Conservation (phyloP, 257 asterid species). For the Knoxia roxburghii region DNA sequence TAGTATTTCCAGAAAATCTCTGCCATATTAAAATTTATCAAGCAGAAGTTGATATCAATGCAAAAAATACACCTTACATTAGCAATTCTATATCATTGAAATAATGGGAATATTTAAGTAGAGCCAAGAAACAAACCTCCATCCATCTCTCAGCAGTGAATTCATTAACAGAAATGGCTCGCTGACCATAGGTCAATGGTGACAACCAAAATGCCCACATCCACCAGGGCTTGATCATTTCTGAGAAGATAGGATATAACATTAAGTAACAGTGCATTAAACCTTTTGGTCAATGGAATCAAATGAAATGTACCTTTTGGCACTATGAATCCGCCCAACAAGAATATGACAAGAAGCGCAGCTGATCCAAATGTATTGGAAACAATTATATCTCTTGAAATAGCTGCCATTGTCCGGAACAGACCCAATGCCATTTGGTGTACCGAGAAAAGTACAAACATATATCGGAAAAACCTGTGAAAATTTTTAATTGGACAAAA, state of each 20-base stretch:
- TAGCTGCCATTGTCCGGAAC: slow-evolving; percentile 75
- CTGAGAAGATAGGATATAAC: slow-evolving; percentile 32
- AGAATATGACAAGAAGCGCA: slow-evolving; percentile 55
- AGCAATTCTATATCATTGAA: not conserved
- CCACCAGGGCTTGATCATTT: slow-evolving; percentile 92
- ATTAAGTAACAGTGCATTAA: not conserved
- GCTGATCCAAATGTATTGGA: slow-evolving; percentile 87
- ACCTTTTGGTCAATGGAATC: not conserved
- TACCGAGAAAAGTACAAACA: slow-evolving; percentile 55
- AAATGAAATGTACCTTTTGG: slow-evolving; percentile 52
- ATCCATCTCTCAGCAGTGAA: slow-evolving; percentile 77
- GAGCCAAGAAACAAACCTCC: slow-evolving; percentile 42
- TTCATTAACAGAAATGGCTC: slow-evolving; percentile 78
- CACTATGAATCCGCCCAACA: slow-evolving; percentile 79
- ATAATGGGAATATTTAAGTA: no score
- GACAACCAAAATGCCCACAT: slow-evolving; percentile 88
- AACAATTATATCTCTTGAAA: slow-evolving; percentile 75
- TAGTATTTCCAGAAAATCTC: slow-evolving; percentile 39
- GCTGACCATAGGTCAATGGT: slow-evolving; percentile 76
- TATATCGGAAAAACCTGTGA: slow-evolving; percentile 67
- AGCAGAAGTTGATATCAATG: not conserved
- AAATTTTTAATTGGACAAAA: slow-evolving; percentile 13
- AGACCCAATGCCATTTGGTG: slow-evolving; percentile 96
- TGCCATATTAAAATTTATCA: slow-evolving; percentile 30
- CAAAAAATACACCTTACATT: not conserved